Evolutionary conservation across 345 rosid species (phyloP).

Genomic region (Mangifera indica): DNA sequence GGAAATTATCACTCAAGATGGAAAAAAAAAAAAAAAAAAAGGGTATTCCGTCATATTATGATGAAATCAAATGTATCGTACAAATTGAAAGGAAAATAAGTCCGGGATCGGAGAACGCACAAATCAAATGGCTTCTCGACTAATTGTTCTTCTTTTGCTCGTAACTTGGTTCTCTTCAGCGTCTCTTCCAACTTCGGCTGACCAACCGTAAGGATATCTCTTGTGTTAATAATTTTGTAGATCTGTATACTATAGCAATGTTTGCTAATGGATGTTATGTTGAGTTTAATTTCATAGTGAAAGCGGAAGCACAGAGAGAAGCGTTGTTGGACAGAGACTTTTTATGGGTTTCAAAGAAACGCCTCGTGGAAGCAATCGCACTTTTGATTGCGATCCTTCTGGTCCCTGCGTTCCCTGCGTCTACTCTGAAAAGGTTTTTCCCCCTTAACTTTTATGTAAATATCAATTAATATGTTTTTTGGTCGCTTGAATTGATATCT

Average conservation of each 20-base stretch:
- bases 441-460: background rate
- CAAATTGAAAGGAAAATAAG: too few species aligned
- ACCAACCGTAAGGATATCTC: conserved; percentile 3
- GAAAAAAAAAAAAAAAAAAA: too few species aligned
- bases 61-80: too few species aligned
- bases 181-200: conserved; percentile 5
- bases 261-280: background rate
- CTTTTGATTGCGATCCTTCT: conserved; percentile 87
- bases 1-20: too few species aligned
- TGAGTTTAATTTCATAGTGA: conserved; percentile 8
- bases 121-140: conserved; percentile 6
- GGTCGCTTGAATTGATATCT: background rate
- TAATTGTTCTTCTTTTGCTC: background rate
- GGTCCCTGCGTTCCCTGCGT: conserved; percentile 86
- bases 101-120: background rate
- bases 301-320: conserved; percentile 21
- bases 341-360: conserved; percentile 70
- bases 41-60: too few species aligned
- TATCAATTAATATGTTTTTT: background rate
- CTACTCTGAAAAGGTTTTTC: conserved; percentile 72
- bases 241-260: background rate
- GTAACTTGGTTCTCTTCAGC: background rate
- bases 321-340: conserved; percentile 44
- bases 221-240: background rate
- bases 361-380: conserved; percentile 55